Base-by-base conservation (phyloP, 2,329 filamentous ascomycete genomes). In the Mariannaea sp. region DNA sequence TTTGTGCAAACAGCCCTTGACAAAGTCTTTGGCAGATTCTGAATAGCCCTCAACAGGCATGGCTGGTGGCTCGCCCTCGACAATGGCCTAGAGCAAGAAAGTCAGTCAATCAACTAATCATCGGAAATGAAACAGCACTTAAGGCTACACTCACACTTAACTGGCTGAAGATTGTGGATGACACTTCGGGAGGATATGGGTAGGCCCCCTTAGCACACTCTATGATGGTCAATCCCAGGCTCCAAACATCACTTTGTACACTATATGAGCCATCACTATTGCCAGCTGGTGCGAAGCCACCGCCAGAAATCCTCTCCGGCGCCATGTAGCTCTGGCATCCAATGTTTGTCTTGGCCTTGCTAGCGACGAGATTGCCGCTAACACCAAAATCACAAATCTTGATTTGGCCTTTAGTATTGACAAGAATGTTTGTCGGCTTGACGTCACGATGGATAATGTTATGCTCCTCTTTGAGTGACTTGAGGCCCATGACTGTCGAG, bases 271-370 rank as follows among this genome's bases (percentile, higher is more conserved):
- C 93, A 54, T 87, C 88, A 5, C 83, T 80, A 50, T 82, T 82
- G 53, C 85, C 83, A 14, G 86, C 80, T 57, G 88, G 83, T 53
- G 89, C 85, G 66, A 92, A 85, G 17, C 88, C 88, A 51, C 92
- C 92, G 42, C 90, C 91, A 7, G 91, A 91, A 66, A 99, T 99
- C 60, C 94, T 81, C 73, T 99, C 94, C 0, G 94, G 94, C 0
- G 94, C 94, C 94, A 99, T 99, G 75, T 99, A 99, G 69, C 92
- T 97, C 75, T 99, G 94, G 68, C 94, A 99, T 32, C 94, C 94
- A 66, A 99, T 99, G 70, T 99, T 99, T 22, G 94, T 99, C 75
- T 95, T 96, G 45, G 94, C 94, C 66, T 97, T 97, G 76, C 92
- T 96, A 19, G 94, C 93, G 17, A 99, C 94, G 19, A 99, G 77